phyloP scores from a whole-genome alignment of 495 filamentous ascomycete genomes.

The Penicillium tannophilum region DNA sequence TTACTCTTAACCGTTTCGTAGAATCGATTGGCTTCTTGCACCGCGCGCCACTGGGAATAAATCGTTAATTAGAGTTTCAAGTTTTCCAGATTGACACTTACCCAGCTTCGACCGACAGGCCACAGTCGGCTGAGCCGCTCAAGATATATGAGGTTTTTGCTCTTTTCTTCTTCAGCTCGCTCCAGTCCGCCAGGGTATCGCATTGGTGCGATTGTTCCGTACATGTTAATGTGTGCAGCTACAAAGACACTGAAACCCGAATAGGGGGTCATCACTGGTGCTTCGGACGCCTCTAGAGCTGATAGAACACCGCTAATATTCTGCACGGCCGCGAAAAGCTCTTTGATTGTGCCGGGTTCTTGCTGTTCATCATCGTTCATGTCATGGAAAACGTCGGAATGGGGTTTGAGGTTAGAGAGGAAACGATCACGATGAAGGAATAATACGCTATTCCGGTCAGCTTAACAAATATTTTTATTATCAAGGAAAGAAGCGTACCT shows the following conservation, averaged over 20 bases:
- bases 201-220: slow-evolving; percentile 41
- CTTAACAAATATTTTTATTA: too few relatives aligned
- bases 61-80: not conserved
- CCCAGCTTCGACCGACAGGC: slow-evolving; percentile 47
- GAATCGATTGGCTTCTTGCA: slow-evolving; percentile 46
- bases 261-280: slow-evolving; percentile 46
- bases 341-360: slow-evolving; percentile 32
- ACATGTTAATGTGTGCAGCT: slow-evolving; percentile 50
- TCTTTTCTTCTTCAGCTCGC: slow-evolving; percentile 42
- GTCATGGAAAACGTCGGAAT: slow-evolving; percentile 30
- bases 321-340: slow-evolving; percentile 43
- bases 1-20: slow-evolving; percentile 40
- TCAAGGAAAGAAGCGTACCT: slow-evolving; percentile 35
- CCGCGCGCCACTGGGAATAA: slow-evolving; percentile 38
- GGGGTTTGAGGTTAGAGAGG: slow-evolving; percentile 35
- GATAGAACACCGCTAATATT: slow-evolving; percentile 40
- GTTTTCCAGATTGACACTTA: slow-evolving; percentile 17
- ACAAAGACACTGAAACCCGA: slow-evolving; percentile 50
- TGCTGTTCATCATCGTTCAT: slow-evolving; percentile 21
- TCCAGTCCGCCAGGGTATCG: slow-evolving; percentile 42
- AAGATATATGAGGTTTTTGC: slow-evolving; percentile 39
- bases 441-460: slow-evolving; percentile 30
- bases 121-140: slow-evolving; percentile 42
- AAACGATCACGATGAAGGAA: slow-evolving; percentile 48
- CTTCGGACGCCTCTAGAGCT: slow-evolving; percentile 38